These are phyloP conservation scores for Trichoderma koningiopsis DNA, from an alignment of 2,329 filamentous ascomycete species.

Conservation along the genomic window DNA sequence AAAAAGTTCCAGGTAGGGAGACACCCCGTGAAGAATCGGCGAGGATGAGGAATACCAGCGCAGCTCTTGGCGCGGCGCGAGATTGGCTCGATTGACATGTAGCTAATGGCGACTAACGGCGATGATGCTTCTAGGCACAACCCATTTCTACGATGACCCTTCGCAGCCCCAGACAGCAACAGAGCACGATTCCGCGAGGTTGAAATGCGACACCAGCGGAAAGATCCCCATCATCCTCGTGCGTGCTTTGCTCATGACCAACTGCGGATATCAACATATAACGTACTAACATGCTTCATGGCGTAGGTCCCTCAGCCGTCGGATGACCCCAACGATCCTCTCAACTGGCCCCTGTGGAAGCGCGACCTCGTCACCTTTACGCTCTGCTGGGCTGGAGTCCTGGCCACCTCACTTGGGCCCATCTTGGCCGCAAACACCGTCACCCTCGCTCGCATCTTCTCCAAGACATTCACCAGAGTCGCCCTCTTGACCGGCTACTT, in stretches of 20 bases:
- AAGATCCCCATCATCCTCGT: slow-evolving; percentile 75
- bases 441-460: slow-evolving; percentile 69
- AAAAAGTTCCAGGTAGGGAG: slow-evolving; percentile 71
- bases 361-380: slow-evolving; percentile 79
- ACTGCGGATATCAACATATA: not conserved
- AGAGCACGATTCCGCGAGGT: slow-evolving; percentile 43
- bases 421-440: slow-evolving; percentile 88
- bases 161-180: slow-evolving; percentile 48
- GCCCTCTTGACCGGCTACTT: slow-evolving; percentile 87
- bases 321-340: slow-evolving; percentile 86
- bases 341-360: slow-evolving; percentile 82
- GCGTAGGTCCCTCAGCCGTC: slow-evolving; percentile 74
- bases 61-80: not conserved
- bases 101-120: not conserved
- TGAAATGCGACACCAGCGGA: slow-evolving; percentile 75
- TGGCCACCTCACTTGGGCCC: slow-evolving; percentile 81
- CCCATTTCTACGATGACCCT: slow-evolving; percentile 65
- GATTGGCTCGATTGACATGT: not conserved
- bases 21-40: not conserved
- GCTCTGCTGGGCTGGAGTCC: slow-evolving; percentile 77
- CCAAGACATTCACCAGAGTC: slow-evolving; percentile 68
- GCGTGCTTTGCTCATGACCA: too few species aligned
- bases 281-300: not conserved
- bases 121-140: slow-evolving; percentile 51
- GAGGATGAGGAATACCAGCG: not conserved